These are phyloP conservation scores for Linderina pennispora DNA, from an alignment of 192 early-diverging fungal genomes.

Conservation along the genomic window DNA sequence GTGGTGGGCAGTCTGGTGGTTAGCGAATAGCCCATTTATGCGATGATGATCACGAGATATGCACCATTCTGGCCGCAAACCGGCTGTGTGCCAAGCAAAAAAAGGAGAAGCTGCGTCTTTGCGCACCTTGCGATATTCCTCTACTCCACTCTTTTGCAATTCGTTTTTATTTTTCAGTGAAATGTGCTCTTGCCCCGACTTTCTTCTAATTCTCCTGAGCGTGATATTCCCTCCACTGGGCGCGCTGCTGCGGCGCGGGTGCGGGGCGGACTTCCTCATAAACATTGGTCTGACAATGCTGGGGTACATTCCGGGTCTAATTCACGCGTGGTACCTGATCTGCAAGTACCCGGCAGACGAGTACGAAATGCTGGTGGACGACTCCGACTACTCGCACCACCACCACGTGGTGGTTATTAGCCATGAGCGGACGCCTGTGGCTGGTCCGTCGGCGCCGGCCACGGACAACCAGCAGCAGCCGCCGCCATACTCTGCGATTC, in stretches of 20 bases:
- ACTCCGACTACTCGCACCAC: slow-evolving; percentile 18
- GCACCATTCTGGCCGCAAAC: too few relatives aligned
- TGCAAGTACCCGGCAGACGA: slow-evolving; percentile 47
- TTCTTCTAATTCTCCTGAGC: slow-evolving; percentile 40
- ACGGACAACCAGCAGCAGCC: slow-evolving; percentile 16
- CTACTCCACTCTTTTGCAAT: slow-evolving; percentile 4
- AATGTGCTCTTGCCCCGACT: slow-evolving; percentile 42
- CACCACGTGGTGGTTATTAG: slow-evolving; percentile 35
- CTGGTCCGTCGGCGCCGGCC: not conserved
- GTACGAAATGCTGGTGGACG: slow-evolving; percentile 45
- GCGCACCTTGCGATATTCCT: not conserved
- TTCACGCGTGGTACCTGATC: slow-evolving; percentile 65
- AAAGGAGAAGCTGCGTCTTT: too few relatives aligned
- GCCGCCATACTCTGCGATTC: slow-evolving; percentile 24
- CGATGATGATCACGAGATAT: too few relatives aligned
- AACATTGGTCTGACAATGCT: slow-evolving; percentile 67
- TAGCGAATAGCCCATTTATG: too few relatives aligned
- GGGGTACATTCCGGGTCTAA: slow-evolving; percentile 66
- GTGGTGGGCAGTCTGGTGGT: too few relatives aligned
- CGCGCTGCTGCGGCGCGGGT: slow-evolving; percentile 57
- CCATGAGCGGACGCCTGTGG: slow-evolving; percentile 4
- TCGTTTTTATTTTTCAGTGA: not conserved
- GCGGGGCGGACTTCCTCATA: slow-evolving; percentile 59
- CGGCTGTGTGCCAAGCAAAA: too few relatives aligned
- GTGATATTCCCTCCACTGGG: slow-evolving; percentile 60